phyloP scores from a whole-genome alignment of 805 yeast genomes.

The Zygosaccharomyces bailii region DNA sequence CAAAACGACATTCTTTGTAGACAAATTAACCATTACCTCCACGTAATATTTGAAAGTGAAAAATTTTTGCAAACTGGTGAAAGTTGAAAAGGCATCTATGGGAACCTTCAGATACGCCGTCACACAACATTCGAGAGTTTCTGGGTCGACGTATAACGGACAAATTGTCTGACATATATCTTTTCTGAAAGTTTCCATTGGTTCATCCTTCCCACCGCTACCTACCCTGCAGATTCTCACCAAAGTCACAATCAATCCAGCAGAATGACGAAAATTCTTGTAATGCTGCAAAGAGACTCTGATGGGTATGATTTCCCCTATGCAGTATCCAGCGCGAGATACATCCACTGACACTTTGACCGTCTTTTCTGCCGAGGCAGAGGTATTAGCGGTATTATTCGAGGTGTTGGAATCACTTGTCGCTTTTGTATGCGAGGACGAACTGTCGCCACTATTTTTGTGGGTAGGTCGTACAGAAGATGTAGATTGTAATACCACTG shows the following conservation, averaged over 20 bases:
- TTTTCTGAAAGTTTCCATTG: constrained; percentile 63
- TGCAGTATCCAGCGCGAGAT: constrained; percentile 64
- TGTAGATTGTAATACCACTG: constrained; percentile 59
- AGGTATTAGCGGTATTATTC: constrained; percentile 10
- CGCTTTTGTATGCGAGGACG: constrained; percentile 27
- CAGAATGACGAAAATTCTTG: constrained; percentile 62
- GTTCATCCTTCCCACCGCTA: constrained; percentile 53
- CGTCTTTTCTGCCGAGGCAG: constrained; percentile 20
- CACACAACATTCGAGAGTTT: constrained; percentile 51
- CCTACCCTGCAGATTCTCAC: constrained; percentile 72
- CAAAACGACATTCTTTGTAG: constrained; percentile 50
- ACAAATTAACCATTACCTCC: constrained; percentile 77
- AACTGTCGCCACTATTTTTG: constrained; percentile 15
- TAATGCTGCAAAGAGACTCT: constrained; percentile 65
- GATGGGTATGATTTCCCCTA: constrained; percentile 79
- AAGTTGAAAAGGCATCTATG: constrained; percentile 81
- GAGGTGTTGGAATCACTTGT: constrained; percentile 25
- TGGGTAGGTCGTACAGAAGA: constrained; percentile 15
- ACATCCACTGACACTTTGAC: constrained; percentile 44
- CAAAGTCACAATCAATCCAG: constrained; percentile 74
- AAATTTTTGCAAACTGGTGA: constrained; percentile 52
- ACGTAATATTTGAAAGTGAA: constrained; percentile 81
- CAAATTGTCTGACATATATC: constrained; percentile 74
- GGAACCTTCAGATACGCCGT: constrained; percentile 70
- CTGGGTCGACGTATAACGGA: constrained; percentile 77